Conservation (phyloP, 352 stramenopile species). For the Phytophthora melonis region DNA sequence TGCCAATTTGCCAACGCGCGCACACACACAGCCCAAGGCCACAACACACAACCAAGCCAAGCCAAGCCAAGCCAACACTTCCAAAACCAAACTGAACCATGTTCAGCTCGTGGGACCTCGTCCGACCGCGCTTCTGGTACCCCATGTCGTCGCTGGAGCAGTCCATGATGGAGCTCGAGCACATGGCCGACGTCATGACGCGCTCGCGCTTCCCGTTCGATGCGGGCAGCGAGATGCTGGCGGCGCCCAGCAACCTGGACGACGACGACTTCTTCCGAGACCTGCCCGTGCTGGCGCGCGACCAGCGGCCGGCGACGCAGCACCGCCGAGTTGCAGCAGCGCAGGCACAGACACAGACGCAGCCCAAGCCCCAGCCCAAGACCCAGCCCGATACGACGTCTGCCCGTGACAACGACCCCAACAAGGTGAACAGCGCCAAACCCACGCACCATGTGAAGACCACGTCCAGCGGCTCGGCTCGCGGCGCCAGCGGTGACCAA, state of each 20-base stretch:
- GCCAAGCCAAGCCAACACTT: background rate
- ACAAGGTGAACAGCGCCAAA: background rate
- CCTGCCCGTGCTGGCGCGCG: constrained; percentile 35
- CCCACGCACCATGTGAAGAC: background rate
- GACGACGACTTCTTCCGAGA: constrained; percentile 70
- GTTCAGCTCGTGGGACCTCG: constrained; percentile 58
- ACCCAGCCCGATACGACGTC: background rate
- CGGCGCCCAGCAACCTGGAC: constrained; percentile 32
- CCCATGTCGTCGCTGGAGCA: constrained; percentile 60
- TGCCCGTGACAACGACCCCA: constrained; percentile 3
- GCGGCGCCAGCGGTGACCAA: no score
- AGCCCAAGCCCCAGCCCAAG: background rate
- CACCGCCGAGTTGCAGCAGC: background rate
- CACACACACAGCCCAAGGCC: constrained; percentile 4
- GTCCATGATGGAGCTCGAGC: constrained; percentile 54
- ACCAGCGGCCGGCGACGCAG: constrained; percentile 19
- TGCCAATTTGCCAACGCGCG: constrained; percentile 15
- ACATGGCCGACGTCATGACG: constrained; percentile 44
- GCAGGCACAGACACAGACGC: background rate
- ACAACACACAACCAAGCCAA: constrained; percentile 1
- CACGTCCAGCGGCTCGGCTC: background rate
- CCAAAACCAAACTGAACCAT: constrained; percentile 20
- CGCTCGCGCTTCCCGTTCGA: constrained; percentile 31
- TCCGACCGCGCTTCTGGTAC: constrained; percentile 56
- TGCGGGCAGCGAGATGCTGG: constrained; percentile 30